These are phyloP conservation scores for Penicillium canescens DNA, from an alignment of 495 filamentous ascomycete genomes.

Conservation along the genomic window DNA sequence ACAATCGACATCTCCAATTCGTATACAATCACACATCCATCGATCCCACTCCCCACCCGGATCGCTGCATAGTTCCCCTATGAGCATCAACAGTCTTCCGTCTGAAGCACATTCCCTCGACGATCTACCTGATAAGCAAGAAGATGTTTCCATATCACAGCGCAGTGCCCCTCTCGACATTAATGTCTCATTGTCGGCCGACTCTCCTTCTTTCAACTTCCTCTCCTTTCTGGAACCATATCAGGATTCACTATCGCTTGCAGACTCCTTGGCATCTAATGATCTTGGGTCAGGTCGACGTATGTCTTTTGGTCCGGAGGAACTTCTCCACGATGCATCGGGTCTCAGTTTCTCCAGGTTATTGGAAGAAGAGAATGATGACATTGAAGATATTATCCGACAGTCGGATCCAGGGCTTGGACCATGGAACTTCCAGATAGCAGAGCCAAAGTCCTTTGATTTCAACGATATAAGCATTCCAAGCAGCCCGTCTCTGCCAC, in stretches of 20 bases:
- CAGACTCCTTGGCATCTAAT: constrained; percentile 9
- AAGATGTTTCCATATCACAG: constrained; percentile 11
- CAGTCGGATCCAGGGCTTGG: constrained; percentile 39
- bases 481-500: constrained; percentile 30
- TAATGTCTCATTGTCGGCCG: constrained; percentile 17
- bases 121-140: constrained; percentile 4
- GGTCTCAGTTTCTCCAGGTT: constrained; percentile 37
- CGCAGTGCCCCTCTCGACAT: constrained; percentile 4
- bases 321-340: constrained; percentile 7
- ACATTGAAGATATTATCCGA: constrained; percentile 62
- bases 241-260: constrained; percentile 15
- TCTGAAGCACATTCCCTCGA: constrained; percentile 22
- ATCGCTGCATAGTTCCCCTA: constrained; percentile 19
- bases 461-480: constrained; percentile 13
- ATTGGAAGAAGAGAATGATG: constrained; percentile 48
- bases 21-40: constrained; percentile 1
- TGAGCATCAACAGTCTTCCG: constrained; percentile 22
- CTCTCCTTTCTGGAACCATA: constrained; percentile 25
- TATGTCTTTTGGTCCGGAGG: constrained; percentile 2
- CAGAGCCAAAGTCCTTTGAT: constrained; percentile 2
- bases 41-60: constrained; percentile 16
- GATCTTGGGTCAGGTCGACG: constrained; percentile 7
- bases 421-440: constrained; percentile 34
- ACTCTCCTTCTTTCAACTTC: constrained; percentile 20
- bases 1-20: constrained; percentile 12